phyloP scores from a whole-genome alignment of 768 basidiomycete genomes.

The Tricholoma hemisulphureum region DNA sequence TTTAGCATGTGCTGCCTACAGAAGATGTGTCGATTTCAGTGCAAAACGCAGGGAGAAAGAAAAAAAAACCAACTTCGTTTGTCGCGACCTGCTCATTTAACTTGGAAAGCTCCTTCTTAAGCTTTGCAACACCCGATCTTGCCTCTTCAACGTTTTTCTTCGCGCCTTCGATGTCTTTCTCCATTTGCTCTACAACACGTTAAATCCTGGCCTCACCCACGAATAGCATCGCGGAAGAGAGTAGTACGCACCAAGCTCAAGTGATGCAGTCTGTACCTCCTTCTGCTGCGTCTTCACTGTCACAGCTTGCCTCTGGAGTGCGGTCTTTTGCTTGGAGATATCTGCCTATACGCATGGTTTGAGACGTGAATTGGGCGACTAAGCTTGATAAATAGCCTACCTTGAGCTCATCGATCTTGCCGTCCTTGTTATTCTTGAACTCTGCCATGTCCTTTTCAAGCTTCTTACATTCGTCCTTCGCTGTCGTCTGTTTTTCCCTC shows the following conservation, averaged over 20 bases:
- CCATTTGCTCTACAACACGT: constrained; percentile 65
- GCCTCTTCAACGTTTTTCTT: constrained; percentile 43
- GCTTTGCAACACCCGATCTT: constrained; percentile 45
- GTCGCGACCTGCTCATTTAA: constrained; percentile 48
- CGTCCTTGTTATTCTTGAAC: constrained; percentile 98
- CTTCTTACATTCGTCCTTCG: constrained; percentile 75
- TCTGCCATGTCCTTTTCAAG: constrained; percentile 97
- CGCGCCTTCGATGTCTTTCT: constrained; percentile 64
- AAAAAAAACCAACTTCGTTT: constrained; percentile 39
- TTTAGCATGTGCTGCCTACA: constrained; percentile 54
- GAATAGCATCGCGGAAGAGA: background rate
- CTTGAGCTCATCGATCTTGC: constrained; percentile 92
- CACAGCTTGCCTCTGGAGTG: constrained; percentile 77
- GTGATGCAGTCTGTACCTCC: constrained; percentile 80
- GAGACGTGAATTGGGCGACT: background rate
- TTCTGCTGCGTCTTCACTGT: constrained; percentile 85
- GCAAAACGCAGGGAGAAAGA: background rate
- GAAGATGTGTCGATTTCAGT: background rate
- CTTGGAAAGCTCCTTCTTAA: constrained; percentile 62
- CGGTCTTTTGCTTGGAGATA: constrained; percentile 78
- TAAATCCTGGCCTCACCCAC: constrained; percentile 3
- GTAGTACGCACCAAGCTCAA: constrained; percentile 75
- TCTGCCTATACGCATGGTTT: constrained; percentile 47
- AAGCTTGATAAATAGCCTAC: constrained; percentile 37
- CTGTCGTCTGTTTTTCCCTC: constrained; percentile 73